Conservation (phyloP, 495 filamentous ascomycete species). For the Xylaria sp. region DNA sequence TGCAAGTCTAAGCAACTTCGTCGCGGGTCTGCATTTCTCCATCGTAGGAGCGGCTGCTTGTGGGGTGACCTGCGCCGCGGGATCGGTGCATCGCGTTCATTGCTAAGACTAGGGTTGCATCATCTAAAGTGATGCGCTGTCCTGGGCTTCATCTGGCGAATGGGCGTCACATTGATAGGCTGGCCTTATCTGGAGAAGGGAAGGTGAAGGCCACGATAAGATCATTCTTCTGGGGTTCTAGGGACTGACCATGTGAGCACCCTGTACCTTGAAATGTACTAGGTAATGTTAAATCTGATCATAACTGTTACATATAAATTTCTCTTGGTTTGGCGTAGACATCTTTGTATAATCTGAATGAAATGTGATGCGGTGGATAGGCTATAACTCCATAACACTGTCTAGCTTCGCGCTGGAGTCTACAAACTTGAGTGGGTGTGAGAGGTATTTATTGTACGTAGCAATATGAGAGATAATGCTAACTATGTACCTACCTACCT, state of each 20-base stretch:
- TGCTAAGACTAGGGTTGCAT: constrained; percentile 2
- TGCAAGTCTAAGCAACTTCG: not conserved
- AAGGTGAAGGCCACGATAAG: too few relatives aligned
- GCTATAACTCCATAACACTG: too few relatives aligned
- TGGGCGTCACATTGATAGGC: too few relatives aligned
- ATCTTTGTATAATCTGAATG: not conserved
- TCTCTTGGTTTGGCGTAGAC: not conserved
- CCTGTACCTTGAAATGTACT: not conserved
- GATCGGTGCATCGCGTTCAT: not conserved
- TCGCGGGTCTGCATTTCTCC: not conserved
- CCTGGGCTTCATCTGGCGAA: not conserved
- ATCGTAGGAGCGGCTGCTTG: constrained; percentile 15
- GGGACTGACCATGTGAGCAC: too few relatives aligned
- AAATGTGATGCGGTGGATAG: not conserved
- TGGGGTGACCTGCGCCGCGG: not conserved
- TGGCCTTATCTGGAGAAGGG: too few relatives aligned
- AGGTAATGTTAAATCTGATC: not conserved
- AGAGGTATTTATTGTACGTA: not conserved
- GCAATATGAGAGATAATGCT: not conserved
- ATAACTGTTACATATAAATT: not conserved
- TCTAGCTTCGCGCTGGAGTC: too few relatives aligned
- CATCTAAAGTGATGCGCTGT: not conserved
- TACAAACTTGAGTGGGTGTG: not conserved
- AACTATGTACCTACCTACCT: too few relatives aligned
- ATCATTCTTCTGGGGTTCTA: too few relatives aligned